Percentiles rank a stretch among this genome's conserved stretches.
phyloP scores from a whole-genome alignment of 495 filamentous ascomycete genomes.

The Xylaria venustula region DNA sequence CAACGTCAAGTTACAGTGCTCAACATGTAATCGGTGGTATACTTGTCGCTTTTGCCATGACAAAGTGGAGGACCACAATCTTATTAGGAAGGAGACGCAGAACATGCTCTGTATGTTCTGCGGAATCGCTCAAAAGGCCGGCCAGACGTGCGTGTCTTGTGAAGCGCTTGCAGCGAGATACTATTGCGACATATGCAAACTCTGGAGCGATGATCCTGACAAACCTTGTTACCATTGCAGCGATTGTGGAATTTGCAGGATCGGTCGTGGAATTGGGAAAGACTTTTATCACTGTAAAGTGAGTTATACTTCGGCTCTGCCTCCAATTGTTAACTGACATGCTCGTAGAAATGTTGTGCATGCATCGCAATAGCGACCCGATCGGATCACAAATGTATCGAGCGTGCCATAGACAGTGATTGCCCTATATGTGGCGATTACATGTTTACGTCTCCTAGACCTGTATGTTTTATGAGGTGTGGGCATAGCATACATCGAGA shows the following conservation, averaged over 20 bases:
- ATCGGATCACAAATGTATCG: slow-evolving; percentile 83
- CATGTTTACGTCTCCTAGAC: slow-evolving; percentile 88
- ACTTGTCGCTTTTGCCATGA: slow-evolving; percentile 97
- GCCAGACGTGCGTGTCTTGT: slow-evolving; percentile 73
- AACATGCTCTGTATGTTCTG: slow-evolving; percentile 99
- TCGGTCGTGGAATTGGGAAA: slow-evolving; percentile 88
- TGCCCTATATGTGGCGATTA: slow-evolving; percentile 99
- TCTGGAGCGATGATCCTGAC: slow-evolving; percentile 91
- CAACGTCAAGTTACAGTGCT: slow-evolving; percentile 94
- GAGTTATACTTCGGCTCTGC: slow-evolving; percentile 20
- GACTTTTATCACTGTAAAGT: slow-evolving; percentile 99
- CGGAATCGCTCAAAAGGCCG: slow-evolving; percentile 77
- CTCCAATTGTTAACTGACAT: background rate
- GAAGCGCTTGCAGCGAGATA: slow-evolving; percentile 80
- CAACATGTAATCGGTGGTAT: slow-evolving; percentile 85
- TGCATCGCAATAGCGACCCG: slow-evolving; percentile 84
- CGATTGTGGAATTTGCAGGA: slow-evolving; percentile 93
- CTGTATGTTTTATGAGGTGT: slow-evolving; percentile 92
- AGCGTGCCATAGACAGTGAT: slow-evolving; percentile 89
- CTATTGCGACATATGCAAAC: slow-evolving; percentile 91
- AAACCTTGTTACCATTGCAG: slow-evolving; percentile 96
- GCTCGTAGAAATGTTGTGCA: slow-evolving; percentile 72
- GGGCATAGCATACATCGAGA: slow-evolving; percentile 91
- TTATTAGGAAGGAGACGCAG: slow-evolving; percentile 79
- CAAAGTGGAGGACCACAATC: slow-evolving; percentile 73